Evolutionary conservation across 306 rosid genomes (phyloP), one percentile per base, ranked within the genome.

Genomic region (apple (Malus domestica)): DNA sequence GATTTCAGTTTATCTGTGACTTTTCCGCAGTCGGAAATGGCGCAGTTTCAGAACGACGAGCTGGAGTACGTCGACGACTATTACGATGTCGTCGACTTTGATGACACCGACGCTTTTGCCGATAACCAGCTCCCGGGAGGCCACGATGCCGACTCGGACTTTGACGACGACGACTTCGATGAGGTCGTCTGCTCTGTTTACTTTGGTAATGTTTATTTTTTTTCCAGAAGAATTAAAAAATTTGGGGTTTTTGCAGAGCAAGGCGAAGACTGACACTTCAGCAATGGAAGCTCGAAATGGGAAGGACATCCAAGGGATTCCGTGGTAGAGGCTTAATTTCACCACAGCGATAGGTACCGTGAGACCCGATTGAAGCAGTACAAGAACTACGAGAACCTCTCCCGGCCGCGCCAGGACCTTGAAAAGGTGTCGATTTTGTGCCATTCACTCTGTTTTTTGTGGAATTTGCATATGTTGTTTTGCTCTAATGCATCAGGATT

Each of bases 291-390:
- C 93, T 9, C 75, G 94, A 79, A 86, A 87, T n/a, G 97, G 98
- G 73, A 90, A 90, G 73, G 98, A 94, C 69, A 87, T 94, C 10
- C 98, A 93, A 69, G 98, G 98, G 59, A 91, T 93, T 71, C 96
- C 94, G 2, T 93, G 98, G 98, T 93, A 93, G 86, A 91, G 87
- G 89, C 96, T 93, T 16, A 87, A 83, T 71, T 87, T 85, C 58
- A 84, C 86, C 23, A 91, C 23, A 91, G 96, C 77, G 91, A 91
- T 44, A 33, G 86, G 40, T 93, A 91, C 78, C 97, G 98, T 11
- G 88, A 88, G 72, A 87, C 87, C 42, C 88, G 96, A 25, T 80
- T 93, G 90, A 87, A 81, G 84, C 96, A 88, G 74, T 93, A 91
- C 79, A 91, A 83, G 81, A 93, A 93, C 86, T 93, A 88, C 57